Evolutionary conservation across 768 basidiomycete species (phyloP), one percentile per base, ranked within the genome.

Genomic region (Tylopilus sp.): DNA sequence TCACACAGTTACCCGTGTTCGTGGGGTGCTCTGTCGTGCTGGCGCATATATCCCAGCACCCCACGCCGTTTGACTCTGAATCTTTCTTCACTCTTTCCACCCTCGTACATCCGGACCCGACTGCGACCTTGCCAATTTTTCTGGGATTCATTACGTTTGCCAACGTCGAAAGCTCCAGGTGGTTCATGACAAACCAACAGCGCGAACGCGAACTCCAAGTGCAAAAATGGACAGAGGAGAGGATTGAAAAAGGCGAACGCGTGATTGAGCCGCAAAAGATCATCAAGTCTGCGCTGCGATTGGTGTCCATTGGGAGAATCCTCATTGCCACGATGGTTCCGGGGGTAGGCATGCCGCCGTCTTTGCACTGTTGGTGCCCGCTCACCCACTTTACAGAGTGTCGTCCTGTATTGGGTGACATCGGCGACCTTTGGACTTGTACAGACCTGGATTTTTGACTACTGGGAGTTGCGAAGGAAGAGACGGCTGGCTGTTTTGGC

Each of bases 381-480:
- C 45, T 49, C 51, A 33, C 57, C 35, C n/a, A 40, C 28, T 47
- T 56, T 55, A 17, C 48, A 48, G 89, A 79, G 83, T 44, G 73
- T 91, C 22, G 73, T 81, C 33, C 60, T 91, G 28, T 91, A 88
- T 60, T 91, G 89, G 89, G 74, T 84, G 3, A 81, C 85, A 12
- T 91, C 89, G 13, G 86, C 89, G 3, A 69, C 78, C 11, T 86
- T 86, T 65, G 88, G 88, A 38, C 71, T 91, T 18, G 52, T 85
- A 13, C 88, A 91, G 63, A 84, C 86, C 1, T 91, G 86, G 85
- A 56, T 78, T 28, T 69, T 91, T 51, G 85, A 89, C 49, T 86
- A 78, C 71, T 76, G 77, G 71, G 82, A 83, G 50, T 60, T 73
- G 46, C 75, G 73, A 38, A 68, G 76, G 50, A 69, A 65, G 44